These are phyloP conservation scores for Ophiobolus disseminans DNA, from an alignment of 2,329 filamentous ascomycete genomes.

Conservation along the genomic window DNA sequence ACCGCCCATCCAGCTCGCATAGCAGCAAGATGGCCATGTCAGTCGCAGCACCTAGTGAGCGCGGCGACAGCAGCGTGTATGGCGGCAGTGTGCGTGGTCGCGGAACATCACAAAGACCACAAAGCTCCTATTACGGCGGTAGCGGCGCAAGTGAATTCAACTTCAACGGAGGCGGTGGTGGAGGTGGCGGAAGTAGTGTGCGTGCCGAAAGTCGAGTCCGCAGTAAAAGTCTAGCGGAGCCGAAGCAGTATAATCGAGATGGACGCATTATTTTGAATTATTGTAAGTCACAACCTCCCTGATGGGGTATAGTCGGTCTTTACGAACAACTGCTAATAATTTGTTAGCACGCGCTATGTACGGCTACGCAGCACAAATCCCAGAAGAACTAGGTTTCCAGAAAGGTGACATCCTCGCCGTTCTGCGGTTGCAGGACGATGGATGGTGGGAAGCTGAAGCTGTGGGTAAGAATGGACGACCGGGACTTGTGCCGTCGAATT, in stretches of 20 bases:
- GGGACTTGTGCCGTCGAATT: constrained; percentile 72
- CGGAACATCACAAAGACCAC: constrained; percentile 44
- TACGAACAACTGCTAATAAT: constrained; percentile 10
- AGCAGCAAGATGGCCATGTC: constrained; percentile 56
- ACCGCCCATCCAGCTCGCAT: constrained; percentile 57
- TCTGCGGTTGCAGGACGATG: constrained; percentile 90
- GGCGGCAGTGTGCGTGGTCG: constrained; percentile 50
- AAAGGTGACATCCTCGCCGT: constrained; percentile 94
- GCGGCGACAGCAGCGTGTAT: constrained; percentile 49
- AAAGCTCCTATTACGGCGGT: constrained; percentile 53
- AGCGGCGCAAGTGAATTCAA: constrained; percentile 37
- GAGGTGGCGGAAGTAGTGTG: constrained; percentile 27
- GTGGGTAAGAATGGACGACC: constrained; percentile 66
- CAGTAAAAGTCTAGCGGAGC: constrained; percentile 88
- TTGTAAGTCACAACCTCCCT: constrained; percentile 73
- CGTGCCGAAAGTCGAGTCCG: constrained; percentile 56
- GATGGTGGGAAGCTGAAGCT: constrained; percentile 99
- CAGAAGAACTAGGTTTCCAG: constrained; percentile 88
- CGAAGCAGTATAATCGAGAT: constrained; percentile 83
- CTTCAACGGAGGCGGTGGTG: constrained; percentile 31
- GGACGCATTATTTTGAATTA: constrained; percentile 90
- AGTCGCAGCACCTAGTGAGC: constrained; percentile 43
- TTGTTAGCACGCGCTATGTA: constrained; percentile 85
- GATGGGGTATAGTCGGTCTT: neutral
- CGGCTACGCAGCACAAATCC: constrained; percentile 91